Evolutionary conservation across 1,284 basidiomycete species (phyloP).

Genomic region (Pascua sp.): DNA sequence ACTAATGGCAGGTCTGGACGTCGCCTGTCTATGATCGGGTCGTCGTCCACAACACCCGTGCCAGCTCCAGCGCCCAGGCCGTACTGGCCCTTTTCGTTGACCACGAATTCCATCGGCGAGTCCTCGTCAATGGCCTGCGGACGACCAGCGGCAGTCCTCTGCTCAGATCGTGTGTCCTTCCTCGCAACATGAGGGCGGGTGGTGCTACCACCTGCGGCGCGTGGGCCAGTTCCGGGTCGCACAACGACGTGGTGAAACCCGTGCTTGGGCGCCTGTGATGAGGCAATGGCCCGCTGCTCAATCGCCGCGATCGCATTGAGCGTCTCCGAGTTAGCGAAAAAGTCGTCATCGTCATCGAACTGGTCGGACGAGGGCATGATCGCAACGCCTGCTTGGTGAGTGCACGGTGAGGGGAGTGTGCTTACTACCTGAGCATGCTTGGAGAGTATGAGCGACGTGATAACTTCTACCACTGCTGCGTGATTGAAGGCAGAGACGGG

Average conservation of each 20-base stretch:
- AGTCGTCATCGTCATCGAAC: slow-evolving; percentile 35
- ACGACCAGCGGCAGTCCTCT: slow-evolving; percentile 1
- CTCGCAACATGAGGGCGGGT: slow-evolving; percentile 3
- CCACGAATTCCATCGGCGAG: slow-evolving; percentile 22
- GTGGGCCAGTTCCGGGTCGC: slow-evolving; percentile 15
- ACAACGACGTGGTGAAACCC: slow-evolving; percentile 33
- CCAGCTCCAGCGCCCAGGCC: slow-evolving; percentile 13
- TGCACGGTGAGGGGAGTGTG: neutral
- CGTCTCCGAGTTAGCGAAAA: slow-evolving; percentile 34
- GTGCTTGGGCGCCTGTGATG: slow-evolving; percentile 17
- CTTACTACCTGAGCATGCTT: slow-evolving; percentile 2
- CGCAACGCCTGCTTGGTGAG: neutral
- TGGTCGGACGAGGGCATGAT: slow-evolving; percentile 26
- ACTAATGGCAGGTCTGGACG: slow-evolving; percentile 18
- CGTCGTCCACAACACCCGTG: slow-evolving; percentile 12
- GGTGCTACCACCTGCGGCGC: neutral
- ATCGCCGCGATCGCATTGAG: slow-evolving; percentile 27
- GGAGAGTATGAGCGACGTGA: neutral
- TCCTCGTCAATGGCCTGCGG: slow-evolving; percentile 10
- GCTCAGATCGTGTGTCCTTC: slow-evolving; percentile 9
- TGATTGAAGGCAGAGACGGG: no score
- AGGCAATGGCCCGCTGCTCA: slow-evolving; percentile 28
- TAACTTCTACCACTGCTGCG: no score
- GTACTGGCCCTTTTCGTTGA: slow-evolving; percentile 32
- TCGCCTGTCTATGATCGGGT: slow-evolving; percentile 27